These are phyloP conservation scores for Diaporthe batatas DNA, from an alignment of 2,329 filamentous ascomycete genomes.

Conservation along the genomic window DNA sequence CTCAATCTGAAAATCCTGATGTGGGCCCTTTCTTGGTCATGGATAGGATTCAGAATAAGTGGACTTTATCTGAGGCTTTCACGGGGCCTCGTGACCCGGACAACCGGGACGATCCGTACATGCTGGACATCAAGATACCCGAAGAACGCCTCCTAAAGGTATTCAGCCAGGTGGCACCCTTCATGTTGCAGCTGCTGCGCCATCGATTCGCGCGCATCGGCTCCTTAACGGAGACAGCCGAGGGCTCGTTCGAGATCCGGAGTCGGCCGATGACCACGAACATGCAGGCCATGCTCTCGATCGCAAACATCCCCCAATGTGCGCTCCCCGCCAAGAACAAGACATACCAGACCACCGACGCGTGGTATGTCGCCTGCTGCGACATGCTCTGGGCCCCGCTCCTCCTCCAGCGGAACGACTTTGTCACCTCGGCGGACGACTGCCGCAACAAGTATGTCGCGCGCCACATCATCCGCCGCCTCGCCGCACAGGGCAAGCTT, in stretches of 20 bases:
- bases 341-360: neutral
- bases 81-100: neutral
- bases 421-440: conserved; percentile 54
- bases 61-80: conserved; percentile 1
- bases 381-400: conserved; percentile 57
- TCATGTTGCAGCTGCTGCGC: neutral
- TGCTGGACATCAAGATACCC: conserved; percentile 33
- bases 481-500: conserved; percentile 48
- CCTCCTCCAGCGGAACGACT: conserved; percentile 56
- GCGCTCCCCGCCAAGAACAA: neutral
- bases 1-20: conserved; percentile 39
- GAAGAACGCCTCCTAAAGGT: neutral
- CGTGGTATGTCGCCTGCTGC: conserved; percentile 54
- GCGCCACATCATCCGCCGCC: conserved; percentile 55
- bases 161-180: neutral
- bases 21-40: conserved; percentile 50
- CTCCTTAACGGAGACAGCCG: neutral
- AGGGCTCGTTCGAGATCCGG: neutral
- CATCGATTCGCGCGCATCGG: neutral
- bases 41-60: conserved; percentile 44
- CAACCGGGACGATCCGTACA: conserved; percentile 37
- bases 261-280: neutral
- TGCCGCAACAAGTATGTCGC: conserved; percentile 58
- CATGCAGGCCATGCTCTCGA: neutral
- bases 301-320: neutral